Conservation (phyloP, 225 moss, liverwort and hornwort genomes). For the Thuidium tamariscinum region DNA sequence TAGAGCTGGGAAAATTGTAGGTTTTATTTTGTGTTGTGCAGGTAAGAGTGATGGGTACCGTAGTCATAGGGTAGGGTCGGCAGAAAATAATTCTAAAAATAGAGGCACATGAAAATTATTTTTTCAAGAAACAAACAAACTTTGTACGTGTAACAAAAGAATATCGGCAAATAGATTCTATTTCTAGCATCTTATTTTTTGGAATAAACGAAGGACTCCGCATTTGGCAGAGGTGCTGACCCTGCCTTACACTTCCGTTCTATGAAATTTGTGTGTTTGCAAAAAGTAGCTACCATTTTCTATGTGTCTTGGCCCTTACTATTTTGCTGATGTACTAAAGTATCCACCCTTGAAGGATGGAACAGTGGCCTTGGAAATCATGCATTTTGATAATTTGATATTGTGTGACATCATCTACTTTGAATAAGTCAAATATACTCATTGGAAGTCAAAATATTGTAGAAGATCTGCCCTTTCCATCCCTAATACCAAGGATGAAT, state of each 20-base stretch:
- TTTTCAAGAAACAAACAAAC: background rate
- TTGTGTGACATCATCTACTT: too few species aligned
- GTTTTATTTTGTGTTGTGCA: background rate
- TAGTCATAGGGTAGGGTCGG: background rate
- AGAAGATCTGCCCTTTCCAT: too few species aligned
- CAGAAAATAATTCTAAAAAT: background rate
- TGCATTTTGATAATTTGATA: too few species aligned
- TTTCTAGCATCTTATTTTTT: background rate
- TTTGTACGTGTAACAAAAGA: background rate
- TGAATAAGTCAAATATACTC: too few species aligned
- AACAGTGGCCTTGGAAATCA: too few species aligned
- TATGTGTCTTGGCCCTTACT: background rate
- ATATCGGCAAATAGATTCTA: background rate
- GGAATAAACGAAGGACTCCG: too few species aligned
- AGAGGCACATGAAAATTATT: background rate
- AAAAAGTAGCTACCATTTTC: background rate
- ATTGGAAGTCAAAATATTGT: too few species aligned
- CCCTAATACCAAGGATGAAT: too few species aligned
- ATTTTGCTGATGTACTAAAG: too few species aligned
- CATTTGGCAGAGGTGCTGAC: too few species aligned
- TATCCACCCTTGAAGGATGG: too few species aligned
- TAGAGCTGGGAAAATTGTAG: background rate
- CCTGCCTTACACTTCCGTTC: accelerated
- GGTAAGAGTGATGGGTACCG: background rate
- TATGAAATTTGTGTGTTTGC: background rate